These are phyloP conservation scores for Leishmania tarentolae DNA, from an alignment of 208 protist species.

Conservation along the genomic window DNA sequence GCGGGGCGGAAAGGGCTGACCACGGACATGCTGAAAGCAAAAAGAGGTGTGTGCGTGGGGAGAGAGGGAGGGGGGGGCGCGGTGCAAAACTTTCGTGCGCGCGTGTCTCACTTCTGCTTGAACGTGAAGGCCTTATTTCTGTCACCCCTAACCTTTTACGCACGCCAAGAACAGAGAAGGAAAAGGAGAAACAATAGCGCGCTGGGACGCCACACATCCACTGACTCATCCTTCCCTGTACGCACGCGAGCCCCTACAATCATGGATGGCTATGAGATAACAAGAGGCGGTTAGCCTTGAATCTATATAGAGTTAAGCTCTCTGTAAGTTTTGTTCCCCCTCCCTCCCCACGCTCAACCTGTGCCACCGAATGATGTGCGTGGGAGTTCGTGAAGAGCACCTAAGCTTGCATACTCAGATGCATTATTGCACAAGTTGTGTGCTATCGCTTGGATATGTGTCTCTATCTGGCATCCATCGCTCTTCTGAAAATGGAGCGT, in stretches of 20 bases:
- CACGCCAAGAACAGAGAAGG: not conserved
- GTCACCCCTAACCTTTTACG: not conserved
- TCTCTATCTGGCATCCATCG: not conserved
- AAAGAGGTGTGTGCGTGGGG: too few species aligned
- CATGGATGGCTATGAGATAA: not conserved
- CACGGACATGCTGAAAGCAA: not conserved
- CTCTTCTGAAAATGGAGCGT: not conserved
- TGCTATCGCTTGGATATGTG: not conserved
- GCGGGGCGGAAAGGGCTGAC: not conserved
- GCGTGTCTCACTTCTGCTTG: not conserved
- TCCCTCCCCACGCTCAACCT: not conserved
- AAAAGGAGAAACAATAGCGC: not conserved
- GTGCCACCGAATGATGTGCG: not conserved
- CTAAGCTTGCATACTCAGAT: not conserved
- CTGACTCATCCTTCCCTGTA: too few species aligned
- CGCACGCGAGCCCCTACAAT: too few species aligned
- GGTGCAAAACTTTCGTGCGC: not conserved
- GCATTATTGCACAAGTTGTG: not conserved
- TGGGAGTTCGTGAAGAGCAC: not conserved
- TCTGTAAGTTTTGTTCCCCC: not conserved
- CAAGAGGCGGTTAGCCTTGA: not conserved
- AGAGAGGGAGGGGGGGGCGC: not conserved
- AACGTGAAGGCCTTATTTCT: not conserved
- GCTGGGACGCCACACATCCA: not conserved
- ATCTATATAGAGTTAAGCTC: not conserved